Evolutionary conservation across 345 rosid species (phyloP), one percentile per base, ranked within the genome.

Genomic region (Aurinia saxatilis): DNA sequence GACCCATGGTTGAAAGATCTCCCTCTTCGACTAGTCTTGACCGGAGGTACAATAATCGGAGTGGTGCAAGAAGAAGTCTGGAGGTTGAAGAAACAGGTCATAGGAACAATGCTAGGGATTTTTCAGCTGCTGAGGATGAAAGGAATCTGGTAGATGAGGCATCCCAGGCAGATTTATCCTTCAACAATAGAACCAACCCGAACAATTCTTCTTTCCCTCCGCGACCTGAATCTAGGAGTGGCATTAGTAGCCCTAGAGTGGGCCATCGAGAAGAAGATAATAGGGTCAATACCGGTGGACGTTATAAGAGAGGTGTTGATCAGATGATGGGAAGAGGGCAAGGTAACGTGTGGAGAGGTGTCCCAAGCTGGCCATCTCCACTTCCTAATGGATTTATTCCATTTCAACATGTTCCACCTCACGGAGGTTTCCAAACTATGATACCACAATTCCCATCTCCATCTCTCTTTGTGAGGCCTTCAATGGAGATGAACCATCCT

Each of bases 381-480:
- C 23, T 92, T 68, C 83, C 97, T 64, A 85, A 84, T 79, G 95
- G 97, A 16, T 93, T 79, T 70, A 80, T 90, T 33, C 98, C 91
- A 72, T 93, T 87, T 75, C 98, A 77, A 47, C 95, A 84, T 40
- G 93, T 91, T 38, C 95, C 82, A 33, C 83, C 89, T 47, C 99
- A 83, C 77, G 96, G 87, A 39, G 83, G 82, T 57, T 87, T 79
- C 66, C 96, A 73, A 56, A 62, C 85, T 14, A 78, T 90, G 87
- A 76, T 93, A 79, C 84, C 88, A 2, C 97, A 81, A 52, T 93
- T 82, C 73, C 80, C 88, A 6, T 70, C 96, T 65, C 90, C 87
- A 12, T 78, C 88, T 12, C 49, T 90, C 48, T 93, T 87, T 73
- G 80, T 85, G 27, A 85, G 97, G 70, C 91, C 97, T 30, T 77